Percentiles rank a stretch among this genome's conserved stretches.
These are phyloP conservation scores for Populus alba DNA, from an alignment of 345 rosid species.

Conservation along the genomic window DNA sequence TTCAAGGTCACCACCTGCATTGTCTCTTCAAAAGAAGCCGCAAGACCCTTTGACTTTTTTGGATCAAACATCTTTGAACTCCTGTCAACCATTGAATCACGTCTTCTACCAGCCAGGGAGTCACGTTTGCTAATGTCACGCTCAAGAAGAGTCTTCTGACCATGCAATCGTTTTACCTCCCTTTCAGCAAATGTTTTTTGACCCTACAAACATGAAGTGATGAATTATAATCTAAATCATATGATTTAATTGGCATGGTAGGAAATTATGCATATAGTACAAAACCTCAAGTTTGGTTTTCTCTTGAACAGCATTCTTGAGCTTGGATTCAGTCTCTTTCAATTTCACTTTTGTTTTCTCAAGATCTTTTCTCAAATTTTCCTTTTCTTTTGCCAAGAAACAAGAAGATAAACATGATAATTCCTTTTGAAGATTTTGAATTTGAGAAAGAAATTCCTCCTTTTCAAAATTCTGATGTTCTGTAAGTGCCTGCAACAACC, in stretches of 20 bases:
- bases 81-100: conserved; percentile 60
- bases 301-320: conserved; percentile 81
- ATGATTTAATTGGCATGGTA: neutral
- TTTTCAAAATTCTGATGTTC: conserved; percentile 57
- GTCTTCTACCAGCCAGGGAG: conserved; percentile 68
- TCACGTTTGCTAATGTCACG: conserved; percentile 83
- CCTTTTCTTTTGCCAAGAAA: conserved; percentile 73
- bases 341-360: conserved; percentile 77
- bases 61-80: conserved; percentile 46
- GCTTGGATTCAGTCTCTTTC: conserved; percentile 79
- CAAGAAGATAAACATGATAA: conserved; percentile 53
- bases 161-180: conserved; percentile 63
- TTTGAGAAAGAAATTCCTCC: conserved; percentile 47
- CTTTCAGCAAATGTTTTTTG: conserved; percentile 84
- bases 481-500: conserved; percentile 46
- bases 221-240: neutral
- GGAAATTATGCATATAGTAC: conserved; percentile 1
- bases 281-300: conserved; percentile 94
- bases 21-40: conserved; percentile 39
- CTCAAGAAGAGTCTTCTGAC: conserved; percentile 78
- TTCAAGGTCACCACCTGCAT: conserved; percentile 42
- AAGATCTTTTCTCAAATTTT: conserved; percentile 70
- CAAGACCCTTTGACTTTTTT: conserved; percentile 36
- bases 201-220: conserved; percentile 44
- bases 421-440: conserved; percentile 72